These are phyloP conservation scores for Kalanchoe fedtschenkoi DNA, from an alignment of 164 flowering plant genomes.

Conservation along the genomic window DNA sequence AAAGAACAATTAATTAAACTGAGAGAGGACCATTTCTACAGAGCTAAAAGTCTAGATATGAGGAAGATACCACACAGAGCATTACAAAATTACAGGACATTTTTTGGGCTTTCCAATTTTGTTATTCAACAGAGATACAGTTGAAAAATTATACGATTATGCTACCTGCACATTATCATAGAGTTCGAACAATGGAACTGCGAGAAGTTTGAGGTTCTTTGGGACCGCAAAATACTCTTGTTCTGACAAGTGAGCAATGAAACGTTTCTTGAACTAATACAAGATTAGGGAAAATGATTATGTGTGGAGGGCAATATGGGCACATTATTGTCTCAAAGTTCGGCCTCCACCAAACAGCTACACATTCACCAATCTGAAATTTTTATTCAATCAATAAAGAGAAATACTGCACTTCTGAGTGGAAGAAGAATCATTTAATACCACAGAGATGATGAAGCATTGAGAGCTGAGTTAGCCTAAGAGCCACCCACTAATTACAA, in stretches of 20 bases:
- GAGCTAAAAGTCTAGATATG: not conserved
- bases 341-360: constrained; percentile 99
- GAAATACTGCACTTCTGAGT: not conserved
- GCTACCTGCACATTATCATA: constrained; percentile 97
- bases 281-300: constrained; percentile 23
- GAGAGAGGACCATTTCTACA: too few species aligned
- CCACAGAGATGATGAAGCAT: not conserved
- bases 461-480: not conserved
- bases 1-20: too few species aligned
- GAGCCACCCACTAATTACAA: not conserved
- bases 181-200: constrained; percentile 80
- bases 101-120: too few species aligned
- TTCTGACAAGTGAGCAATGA: constrained; percentile 85
- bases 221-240: constrained; percentile 96
- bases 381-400: constrained; percentile 1
- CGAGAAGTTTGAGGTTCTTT: constrained; percentile 86
- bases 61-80: not conserved
- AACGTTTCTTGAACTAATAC: constrained; percentile 77
- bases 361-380: constrained; percentile 95
- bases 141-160: too few species aligned
- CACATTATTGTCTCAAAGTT: constrained; percentile 93
- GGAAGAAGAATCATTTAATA: not conserved
- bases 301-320: constrained; percentile 98
- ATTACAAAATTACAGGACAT: not conserved
- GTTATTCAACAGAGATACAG: too few species aligned